phyloP scores from a whole-genome alignment of 495 filamentous ascomycete species.

The Gamarada debralockiae region DNA sequence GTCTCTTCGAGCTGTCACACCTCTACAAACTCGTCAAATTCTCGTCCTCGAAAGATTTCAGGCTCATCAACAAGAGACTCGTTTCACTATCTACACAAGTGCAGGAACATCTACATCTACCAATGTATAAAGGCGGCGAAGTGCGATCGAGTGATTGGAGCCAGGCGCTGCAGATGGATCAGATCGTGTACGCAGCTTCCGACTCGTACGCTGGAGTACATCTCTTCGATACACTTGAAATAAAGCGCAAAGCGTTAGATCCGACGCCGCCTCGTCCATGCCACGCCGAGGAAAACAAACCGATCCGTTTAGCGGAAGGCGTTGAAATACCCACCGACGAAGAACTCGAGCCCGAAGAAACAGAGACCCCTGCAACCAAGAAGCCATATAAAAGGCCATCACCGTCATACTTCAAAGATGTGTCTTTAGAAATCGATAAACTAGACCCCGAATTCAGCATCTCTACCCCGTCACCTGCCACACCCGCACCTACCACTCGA shows the following conservation, averaged over 20 bases:
- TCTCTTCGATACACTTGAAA: conserved; percentile 65
- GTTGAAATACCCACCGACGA: conserved; percentile 29
- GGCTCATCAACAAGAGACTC: conserved; percentile 58
- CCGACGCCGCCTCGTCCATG: conserved; percentile 67
- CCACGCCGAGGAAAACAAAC: conserved; percentile 59
- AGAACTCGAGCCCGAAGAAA: conserved; percentile 27
- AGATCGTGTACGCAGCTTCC: conserved; percentile 76
- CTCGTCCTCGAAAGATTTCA: conserved; percentile 39
- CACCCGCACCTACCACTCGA: neutral
- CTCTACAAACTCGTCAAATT: conserved; percentile 71
- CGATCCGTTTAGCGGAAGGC: conserved; percentile 49
- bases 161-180: conserved; percentile 50
- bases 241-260: conserved; percentile 56
- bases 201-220: conserved; percentile 80
- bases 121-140: conserved; percentile 68
- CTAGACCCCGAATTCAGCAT: conserved; percentile 3
- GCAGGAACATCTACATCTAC: conserved; percentile 67
- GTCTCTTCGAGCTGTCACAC: conserved; percentile 77
- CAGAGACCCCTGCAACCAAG: neutral
- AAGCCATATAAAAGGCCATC: neutral
- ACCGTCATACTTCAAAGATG: neutral
- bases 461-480: neutral
- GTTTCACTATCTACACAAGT: conserved; percentile 67
- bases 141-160: conserved; percentile 75
- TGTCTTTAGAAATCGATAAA: neutral